Percentiles rank a stretch among this genome's conserved stretches.
Evolutionary conservation across 2,329 filamentous ascomycete genomes (phyloP).

Genomic region (Ophiostoma montium): DNA sequence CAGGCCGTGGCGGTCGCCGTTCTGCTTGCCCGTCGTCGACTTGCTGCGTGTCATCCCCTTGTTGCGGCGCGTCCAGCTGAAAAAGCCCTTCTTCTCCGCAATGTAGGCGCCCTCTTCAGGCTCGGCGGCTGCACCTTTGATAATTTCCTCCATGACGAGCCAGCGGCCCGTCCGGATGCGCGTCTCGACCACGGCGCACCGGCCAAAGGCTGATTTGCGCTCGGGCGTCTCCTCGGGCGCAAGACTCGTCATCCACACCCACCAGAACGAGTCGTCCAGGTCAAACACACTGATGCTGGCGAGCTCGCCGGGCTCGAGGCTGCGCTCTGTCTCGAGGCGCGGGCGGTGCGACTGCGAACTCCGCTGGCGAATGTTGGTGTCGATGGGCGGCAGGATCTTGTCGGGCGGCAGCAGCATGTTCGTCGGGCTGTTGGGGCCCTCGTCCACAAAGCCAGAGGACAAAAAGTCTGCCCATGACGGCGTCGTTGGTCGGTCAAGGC

Average conservation of each 20-base stretch:
- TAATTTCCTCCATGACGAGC: slow-evolving; percentile 92
- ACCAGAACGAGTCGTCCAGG: slow-evolving; percentile 95
- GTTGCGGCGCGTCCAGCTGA: slow-evolving; percentile 67
- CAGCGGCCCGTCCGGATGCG: slow-evolving; percentile 67
- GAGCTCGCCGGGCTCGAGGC: slow-evolving; percentile 80
- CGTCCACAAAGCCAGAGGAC: slow-evolving; percentile 80
- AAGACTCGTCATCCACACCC: slow-evolving; percentile 98
- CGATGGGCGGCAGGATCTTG: slow-evolving; percentile 77
- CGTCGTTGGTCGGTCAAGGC: slow-evolving; percentile 71
- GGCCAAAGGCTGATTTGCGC: slow-evolving; percentile 84
- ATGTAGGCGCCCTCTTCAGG: slow-evolving; percentile 79
- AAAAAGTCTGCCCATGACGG: slow-evolving; percentile 98
- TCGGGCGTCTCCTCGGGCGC: slow-evolving; percentile 75
- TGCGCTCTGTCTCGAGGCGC: slow-evolving; percentile 50
- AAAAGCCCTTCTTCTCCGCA: slow-evolving; percentile 88
- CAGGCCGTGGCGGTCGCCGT: slow-evolving; percentile 29
- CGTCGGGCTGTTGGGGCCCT: slow-evolving; percentile 44
- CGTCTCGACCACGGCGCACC: slow-evolving; percentile 87
- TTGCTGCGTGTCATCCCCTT: slow-evolving; percentile 52
- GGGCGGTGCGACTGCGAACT: slow-evolving; percentile 78
- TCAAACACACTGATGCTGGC: slow-evolving; percentile 80
- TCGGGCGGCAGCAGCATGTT: slow-evolving; percentile 78
- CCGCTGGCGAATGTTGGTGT: slow-evolving; percentile 54
- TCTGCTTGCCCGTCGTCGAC: slow-evolving; percentile 47
- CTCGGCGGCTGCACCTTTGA: slow-evolving; percentile 80